Percentiles rank a stretch among this genome's conserved stretches.
These are phyloP conservation scores for Suillus decipiens DNA, from an alignment of 768 basidiomycete genomes.

Conservation along the genomic window DNA sequence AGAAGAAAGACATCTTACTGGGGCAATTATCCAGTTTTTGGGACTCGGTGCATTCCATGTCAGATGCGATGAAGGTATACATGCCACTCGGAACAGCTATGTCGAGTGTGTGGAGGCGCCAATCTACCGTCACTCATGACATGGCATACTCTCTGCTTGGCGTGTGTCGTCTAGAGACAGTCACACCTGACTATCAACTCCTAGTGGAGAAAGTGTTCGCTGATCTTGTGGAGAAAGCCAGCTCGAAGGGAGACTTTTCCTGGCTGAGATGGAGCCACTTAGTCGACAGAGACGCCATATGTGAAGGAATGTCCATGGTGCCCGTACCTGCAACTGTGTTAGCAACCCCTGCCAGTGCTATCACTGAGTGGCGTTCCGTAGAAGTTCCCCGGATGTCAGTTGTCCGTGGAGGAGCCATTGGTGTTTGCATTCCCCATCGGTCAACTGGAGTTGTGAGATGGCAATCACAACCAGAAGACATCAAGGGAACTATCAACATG, in stretches of 20 bases:
- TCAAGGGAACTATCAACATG: constrained; percentile 5
- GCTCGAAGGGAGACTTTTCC: constrained; percentile 10
- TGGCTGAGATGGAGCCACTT: constrained; percentile 12
- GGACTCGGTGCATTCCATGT: constrained; percentile 10
- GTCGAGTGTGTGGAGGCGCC: constrained; percentile 12
- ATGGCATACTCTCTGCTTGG: constrained; percentile 13
- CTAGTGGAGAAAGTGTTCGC: constrained; percentile 4
- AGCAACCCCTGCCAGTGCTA: constrained; percentile 12
- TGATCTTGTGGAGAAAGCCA: constrained; percentile 11
- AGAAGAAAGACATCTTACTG: constrained; percentile 4
- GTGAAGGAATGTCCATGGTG: constrained; percentile 11
- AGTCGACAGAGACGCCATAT: constrained; percentile 5
- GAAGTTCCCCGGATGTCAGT: constrained; percentile 1
- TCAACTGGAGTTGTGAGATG: constrained; percentile 11
- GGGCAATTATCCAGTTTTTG: constrained; percentile 10
- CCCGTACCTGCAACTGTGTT: constrained; percentile 10
- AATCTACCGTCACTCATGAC: constrained; percentile 9
- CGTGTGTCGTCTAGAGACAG: constrained; percentile 9
- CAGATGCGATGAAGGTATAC: neutral
- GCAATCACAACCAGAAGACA: constrained; percentile 10
- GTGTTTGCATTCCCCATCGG: constrained; percentile 11
- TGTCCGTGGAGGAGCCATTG: constrained; percentile 4
- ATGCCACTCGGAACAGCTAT: constrained; percentile 12
- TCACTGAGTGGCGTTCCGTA: constrained; percentile 10
- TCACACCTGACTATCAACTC: constrained; percentile 7